A percentile compares a stretch with the other conserved stretches of the same genome.
These are phyloP conservation scores for Rhododendron vialii DNA, from an alignment of 148 eudicot species.

Conservation along the genomic window DNA sequence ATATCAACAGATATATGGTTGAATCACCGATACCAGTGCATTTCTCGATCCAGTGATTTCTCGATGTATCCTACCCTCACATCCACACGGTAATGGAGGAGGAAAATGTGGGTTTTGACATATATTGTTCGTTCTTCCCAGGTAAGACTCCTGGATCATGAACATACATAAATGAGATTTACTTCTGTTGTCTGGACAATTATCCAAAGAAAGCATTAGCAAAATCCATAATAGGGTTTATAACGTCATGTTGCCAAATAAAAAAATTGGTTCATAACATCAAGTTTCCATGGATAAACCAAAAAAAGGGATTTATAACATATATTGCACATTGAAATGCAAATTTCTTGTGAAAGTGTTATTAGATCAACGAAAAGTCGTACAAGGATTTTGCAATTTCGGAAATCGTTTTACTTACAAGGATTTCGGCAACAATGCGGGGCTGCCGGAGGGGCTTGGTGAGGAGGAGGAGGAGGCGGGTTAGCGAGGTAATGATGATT, in stretches of 20 bases:
- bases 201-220: background rate
- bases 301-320: background rate
- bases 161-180: background rate
- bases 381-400: background rate
- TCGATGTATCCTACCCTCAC: background rate
- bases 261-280: background rate
- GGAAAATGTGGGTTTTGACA: background rate
- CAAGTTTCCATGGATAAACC: background rate
- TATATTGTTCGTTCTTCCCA: background rate
- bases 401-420: background rate
- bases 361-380: background rate
- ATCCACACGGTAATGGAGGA: background rate
- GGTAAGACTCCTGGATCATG: background rate
- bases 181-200: background rate
- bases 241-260: background rate
- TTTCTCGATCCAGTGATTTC: no score
- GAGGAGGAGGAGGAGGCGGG: background rate
- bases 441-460: constrained; percentile 17
- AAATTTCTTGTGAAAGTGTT: background rate
- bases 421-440: constrained; percentile 13
- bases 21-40: no score
- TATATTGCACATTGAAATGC: background rate
- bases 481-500: constrained; percentile 10
- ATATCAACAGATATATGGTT: no score
- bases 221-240: background rate